Evolutionary conservation across 768 basidiomycete species (phyloP), one percentile per base, ranked within the genome.

Genomic region (Omphalotus guepiniiformis): DNA sequence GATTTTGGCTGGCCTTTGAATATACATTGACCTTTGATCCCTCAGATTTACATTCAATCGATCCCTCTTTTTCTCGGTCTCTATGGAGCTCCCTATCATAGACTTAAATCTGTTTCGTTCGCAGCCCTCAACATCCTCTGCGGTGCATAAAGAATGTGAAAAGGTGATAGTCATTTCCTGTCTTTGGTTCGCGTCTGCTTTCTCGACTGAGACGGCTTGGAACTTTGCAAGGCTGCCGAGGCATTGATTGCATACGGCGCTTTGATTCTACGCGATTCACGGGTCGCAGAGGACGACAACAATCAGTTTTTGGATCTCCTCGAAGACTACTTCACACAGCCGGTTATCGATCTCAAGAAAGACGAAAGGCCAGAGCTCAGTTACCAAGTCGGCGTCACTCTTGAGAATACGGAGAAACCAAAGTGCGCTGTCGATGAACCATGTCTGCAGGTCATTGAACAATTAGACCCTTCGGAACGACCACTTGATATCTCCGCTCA

Each of bases 321-420:
- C 35, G 94, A 98, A 62, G 91, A 94, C 63, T 98, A 98, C 65
- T 98, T 98, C 59, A 73, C 76, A 6, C 93, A 93, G 61, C 75
- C 83, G 0, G 59, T 72, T 27, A 66, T 68, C 2, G 72, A 70
- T 1, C 70, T 97, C 47, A 72, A 76, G 70, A 72, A 78, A 54
- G 94, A 97, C 53, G 84, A 90, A 60, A 79, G 83, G 15, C 90
- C 91, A 0, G 90, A 96, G 55, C 69, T 90, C 9, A 82, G 87
- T 47, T 97, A 92, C 64, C 94, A 97, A 66, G 83, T 92, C 34
- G 93, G 94, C 2, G 92, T 93, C 4, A 96, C 93, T 4, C 80
- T 95, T n/a, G 92, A 94, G 67, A 93, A 94, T 63, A 97, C 93
- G 2, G 94, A 96, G 69, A 92, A 90, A 58, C 86, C 87, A 29